phyloP scores from a whole-genome alignment of 345 rosid genomes.

The Rhizophora apiculata region DNA sequence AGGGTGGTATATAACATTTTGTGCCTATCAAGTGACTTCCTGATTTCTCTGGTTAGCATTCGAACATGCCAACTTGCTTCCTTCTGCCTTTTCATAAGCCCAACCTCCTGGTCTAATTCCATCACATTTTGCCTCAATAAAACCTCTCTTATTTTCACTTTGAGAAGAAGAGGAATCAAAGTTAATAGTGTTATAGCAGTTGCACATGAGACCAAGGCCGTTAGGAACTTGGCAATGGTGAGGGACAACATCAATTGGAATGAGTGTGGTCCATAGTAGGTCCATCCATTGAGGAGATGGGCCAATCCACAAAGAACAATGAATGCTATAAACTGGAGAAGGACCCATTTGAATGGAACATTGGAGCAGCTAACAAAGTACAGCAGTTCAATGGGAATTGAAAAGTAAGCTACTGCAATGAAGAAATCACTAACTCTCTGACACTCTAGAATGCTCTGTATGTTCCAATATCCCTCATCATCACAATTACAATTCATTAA shows the following conservation, averaged over 20 bases:
- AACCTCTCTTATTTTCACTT: conserved; percentile 88
- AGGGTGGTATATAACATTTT: conserved; percentile 75
- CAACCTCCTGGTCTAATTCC: conserved; percentile 88
- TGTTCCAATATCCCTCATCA: conserved; percentile 70
- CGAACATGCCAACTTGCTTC: conserved; percentile 86
- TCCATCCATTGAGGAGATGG: conserved; percentile 83
- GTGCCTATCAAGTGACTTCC: conserved; percentile 88
- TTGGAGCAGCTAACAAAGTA: conserved; percentile 88
- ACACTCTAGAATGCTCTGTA: conserved; percentile 69
- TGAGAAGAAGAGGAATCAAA: conserved; percentile 77
- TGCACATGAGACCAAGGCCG: conserved; percentile 89
- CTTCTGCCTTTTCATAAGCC: conserved; percentile 82
- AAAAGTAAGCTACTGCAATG: conserved; percentile 87
- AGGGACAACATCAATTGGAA: conserved; percentile 78
- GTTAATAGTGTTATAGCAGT: conserved; percentile 86
- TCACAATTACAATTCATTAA: conserved; percentile 72
- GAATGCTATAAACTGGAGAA: conserved; percentile 74
- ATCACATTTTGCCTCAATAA: conserved; percentile 81
- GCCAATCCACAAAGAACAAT: conserved; percentile 95
- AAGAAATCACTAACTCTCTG: conserved; percentile 90
- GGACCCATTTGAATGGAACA: conserved; percentile 97
- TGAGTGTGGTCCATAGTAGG: conserved; percentile 83
- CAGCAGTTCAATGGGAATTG: conserved; percentile 88
- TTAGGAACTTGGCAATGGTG: conserved; percentile 69
- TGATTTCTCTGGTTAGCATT: conserved; percentile 78